phyloP scores from a whole-genome alignment of 495 filamentous ascomycete species.

The Tuber indicum region DNA sequence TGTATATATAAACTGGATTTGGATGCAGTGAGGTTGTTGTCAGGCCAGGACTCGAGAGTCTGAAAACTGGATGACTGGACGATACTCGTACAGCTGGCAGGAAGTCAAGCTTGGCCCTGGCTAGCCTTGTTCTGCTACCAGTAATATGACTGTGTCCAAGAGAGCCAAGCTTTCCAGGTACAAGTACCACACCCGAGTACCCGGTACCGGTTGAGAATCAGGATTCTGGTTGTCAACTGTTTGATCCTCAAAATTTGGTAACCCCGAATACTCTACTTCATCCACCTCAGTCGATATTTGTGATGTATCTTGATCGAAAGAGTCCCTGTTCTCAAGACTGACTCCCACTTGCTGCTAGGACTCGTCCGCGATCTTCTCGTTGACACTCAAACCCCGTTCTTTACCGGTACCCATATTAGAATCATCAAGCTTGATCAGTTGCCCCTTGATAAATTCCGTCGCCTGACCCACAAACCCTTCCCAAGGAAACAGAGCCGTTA shows the following conservation, averaged over 20 bases:
- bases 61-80: neutral
- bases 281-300: constrained; percentile 6
- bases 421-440: constrained; percentile 16
- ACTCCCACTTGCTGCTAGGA: neutral
- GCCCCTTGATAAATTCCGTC: constrained; percentile 15
- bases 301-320: neutral
- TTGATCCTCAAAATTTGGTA: constrained; percentile 6
- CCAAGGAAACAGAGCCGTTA: constrained; percentile 24
- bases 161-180: neutral
- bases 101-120: neutral
- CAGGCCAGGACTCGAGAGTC: neutral
- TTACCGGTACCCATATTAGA: neutral
- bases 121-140: neutral
- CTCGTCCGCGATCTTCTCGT: neutral
- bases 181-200: too few relatives aligned
- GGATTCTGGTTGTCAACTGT: neutral
- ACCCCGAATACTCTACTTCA: neutral
- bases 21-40: neutral
- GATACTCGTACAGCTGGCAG: neutral
- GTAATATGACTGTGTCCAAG: neutral
- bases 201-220: neutral
- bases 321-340: neutral
- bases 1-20: neutral
- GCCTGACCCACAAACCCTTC: constrained; percentile 18
- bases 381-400: neutral